These are phyloP conservation scores for Septoria petroselini DNA, from an alignment of 2,329 filamentous ascomycete species.

Conservation along the genomic window DNA sequence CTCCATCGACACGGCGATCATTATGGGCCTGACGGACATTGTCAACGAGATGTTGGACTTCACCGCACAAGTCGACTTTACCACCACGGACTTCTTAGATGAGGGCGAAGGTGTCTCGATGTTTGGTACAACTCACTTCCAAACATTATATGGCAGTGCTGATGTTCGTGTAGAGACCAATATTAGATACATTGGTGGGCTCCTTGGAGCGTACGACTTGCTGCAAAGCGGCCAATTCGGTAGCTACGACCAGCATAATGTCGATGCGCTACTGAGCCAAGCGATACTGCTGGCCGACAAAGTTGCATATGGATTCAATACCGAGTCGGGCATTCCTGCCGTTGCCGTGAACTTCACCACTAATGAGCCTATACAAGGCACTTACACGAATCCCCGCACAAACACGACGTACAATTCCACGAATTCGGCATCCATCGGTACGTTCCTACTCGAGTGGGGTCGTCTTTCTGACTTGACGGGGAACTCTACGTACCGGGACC, in stretches of 20 bases:
- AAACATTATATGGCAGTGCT: not conserved
- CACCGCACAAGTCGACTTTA: conserved; percentile 26
- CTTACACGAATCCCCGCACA: conserved; percentile 13
- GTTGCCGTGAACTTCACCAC: conserved; percentile 21
- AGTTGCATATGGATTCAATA: conserved; percentile 27
- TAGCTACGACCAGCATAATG: conserved; percentile 15
- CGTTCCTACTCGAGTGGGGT: conserved; percentile 29
- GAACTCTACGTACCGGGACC: conserved; percentile 18
- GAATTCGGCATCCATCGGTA: conserved; percentile 24
- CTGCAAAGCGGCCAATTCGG: conserved; percentile 27
- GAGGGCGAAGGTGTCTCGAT: conserved; percentile 13
- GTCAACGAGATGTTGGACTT: conserved; percentile 26
- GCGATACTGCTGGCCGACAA: conserved; percentile 26
- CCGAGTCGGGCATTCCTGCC: conserved; percentile 24
- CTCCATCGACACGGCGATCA: conserved; percentile 29
- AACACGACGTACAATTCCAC: conserved; percentile 31
- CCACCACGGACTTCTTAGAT: conserved; percentile 38
- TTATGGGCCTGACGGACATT: conserved; percentile 28
- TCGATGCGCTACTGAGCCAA: conserved; percentile 23
- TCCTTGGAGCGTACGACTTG: conserved; percentile 28
- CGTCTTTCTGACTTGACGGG: conserved; percentile 32
- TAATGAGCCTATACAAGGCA: conserved; percentile 28
- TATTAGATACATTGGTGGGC: conserved; percentile 29
- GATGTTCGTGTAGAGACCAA: conserved; percentile 20
- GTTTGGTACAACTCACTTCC: conserved; percentile 12